Evolutionary conservation across 108 stramenopile species (phyloP), one percentile per base, ranked within the genome.

Genomic region (Discostella stelligeroides): DNA sequence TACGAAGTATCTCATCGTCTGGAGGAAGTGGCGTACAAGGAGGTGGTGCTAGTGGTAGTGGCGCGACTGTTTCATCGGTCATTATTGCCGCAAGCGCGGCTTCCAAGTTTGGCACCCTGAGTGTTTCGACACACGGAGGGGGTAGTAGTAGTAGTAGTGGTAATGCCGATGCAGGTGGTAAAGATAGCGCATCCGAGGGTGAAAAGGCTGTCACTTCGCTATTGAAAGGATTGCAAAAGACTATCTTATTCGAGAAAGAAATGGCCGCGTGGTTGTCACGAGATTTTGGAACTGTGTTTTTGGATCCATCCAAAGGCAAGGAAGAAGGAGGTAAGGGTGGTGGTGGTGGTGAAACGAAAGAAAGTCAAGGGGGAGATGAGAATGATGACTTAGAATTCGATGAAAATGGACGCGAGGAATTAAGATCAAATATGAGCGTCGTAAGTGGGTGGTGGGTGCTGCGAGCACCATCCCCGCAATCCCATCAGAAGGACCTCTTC

Each of bases 241-340:
- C 97, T 0, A 83, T 99, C 30, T 72, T 95, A 34, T 99, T 98
- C 74, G 99, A 99, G 70, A 90, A 96, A 66, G 98, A 99, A 76
- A 95, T 96, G 68, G 78, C 85, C 27, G 82, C 70, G 12, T 85
- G 90, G 65, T 84, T 98, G 20, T 78, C 96, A 61, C 54, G 86
- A 38, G 86, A 95, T 64, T 90, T 79, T 37, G 81, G 82, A 1
- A 81, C 89, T 5, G 65, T 27, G 37, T 92, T 92, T 63, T 21
- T 72, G 14, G 70, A 67, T 48, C 58, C 63, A 0, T 20, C 57
- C 10, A 27, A 53, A 37, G 18, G 25, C 20, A 12, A 18, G 4
- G 18, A 15, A 49, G 43, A 61, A 56, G 42, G 40, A 39, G 29
- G 45, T 15, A 37, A 14, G 42, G 34, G 40, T 18, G 62, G 42